Percentiles rank a stretch among this genome's conserved stretches.
Conservation (phyloP, 305 asterid species). For the Ajuga reptans region DNA sequence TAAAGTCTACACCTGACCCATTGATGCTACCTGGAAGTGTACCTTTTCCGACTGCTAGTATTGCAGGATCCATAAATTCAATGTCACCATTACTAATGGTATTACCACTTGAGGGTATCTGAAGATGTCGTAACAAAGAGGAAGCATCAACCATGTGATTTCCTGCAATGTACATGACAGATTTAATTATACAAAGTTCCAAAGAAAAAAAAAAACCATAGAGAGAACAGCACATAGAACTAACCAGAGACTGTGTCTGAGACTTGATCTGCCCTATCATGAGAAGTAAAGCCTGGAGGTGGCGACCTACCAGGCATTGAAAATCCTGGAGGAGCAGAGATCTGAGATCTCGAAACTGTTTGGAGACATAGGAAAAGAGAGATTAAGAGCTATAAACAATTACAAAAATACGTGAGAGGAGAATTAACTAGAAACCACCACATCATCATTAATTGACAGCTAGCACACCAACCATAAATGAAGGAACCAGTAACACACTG, state of each 20-base stretch:
- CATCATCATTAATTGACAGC: background rate
- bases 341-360: slow-evolving; percentile 75
- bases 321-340: slow-evolving; percentile 95
- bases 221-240: slow-evolving; percentile 21
- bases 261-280: slow-evolving; percentile 53
- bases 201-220: background rate
- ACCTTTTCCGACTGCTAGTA: slow-evolving; percentile 90
- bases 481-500: background rate
- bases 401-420: background rate
- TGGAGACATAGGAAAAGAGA: slow-evolving; percentile 20
- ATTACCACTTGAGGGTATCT: slow-evolving; percentile 38
- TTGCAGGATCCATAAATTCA: slow-evolving; percentile 93
- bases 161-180: slow-evolving; percentile 40
- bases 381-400: background rate
- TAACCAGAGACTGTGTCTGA: slow-evolving; percentile 45
- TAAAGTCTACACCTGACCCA: slow-evolving; percentile 44
- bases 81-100: slow-evolving; percentile 48
- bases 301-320: slow-evolving; percentile 64
- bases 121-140: slow-evolving; percentile 48
- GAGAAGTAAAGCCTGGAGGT: slow-evolving; percentile 87
- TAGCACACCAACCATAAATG: background rate
- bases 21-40: slow-evolving; percentile 56
- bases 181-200: background rate
- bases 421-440: background rate
- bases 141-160: slow-evolving; percentile 43